These are phyloP conservation scores for Cupressus sempervirens DNA, from an alignment of 75 land plant species.

Conservation along the genomic window DNA sequence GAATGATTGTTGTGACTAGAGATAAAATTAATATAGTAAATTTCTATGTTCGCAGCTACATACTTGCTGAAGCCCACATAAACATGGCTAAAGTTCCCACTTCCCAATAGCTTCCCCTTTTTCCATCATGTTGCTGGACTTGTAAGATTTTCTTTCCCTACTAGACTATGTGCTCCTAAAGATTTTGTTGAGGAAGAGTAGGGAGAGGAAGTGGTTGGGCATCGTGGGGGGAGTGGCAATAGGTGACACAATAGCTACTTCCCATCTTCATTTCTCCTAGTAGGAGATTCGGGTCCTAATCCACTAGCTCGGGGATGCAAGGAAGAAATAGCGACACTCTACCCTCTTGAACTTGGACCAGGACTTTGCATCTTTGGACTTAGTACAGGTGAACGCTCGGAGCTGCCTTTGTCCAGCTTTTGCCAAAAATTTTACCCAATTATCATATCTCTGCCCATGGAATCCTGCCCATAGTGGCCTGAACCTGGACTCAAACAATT, in stretches of 20 bases:
- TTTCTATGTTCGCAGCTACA: constrained; percentile 28
- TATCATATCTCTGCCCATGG: constrained; percentile 60
- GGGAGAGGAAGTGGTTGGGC: too few relatives aligned
- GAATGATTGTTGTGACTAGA: not conserved
- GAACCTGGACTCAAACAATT: constrained; percentile 79
- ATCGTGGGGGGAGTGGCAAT: too few relatives aligned
- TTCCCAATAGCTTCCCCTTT: constrained; percentile 63
- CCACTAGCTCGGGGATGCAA: constrained; percentile 43
- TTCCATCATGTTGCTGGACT: constrained; percentile 44
- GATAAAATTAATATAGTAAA: not conserved
- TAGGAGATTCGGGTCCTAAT: constrained; percentile 46
- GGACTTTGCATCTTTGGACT: constrained; percentile 48
- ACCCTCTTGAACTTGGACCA: constrained; percentile 40
- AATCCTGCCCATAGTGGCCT: constrained; percentile 68
- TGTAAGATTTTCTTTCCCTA: constrained; percentile 14
- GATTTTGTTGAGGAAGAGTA: too few relatives aligned
- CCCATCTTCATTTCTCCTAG: constrained; percentile 51
- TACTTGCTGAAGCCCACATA: too few relatives aligned
- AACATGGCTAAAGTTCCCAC: constrained; percentile 76
- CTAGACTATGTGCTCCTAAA: constrained; percentile 18
- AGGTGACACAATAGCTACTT: too few relatives aligned
- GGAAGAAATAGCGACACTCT: constrained; percentile 52
- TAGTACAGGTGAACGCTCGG: constrained; percentile 20
- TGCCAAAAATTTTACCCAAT: constrained; percentile 25
- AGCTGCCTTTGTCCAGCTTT: constrained; percentile 10